phyloP scores from a whole-genome alignment of 2,329 filamentous ascomycete species.

The Tolypocladium tropicale region DNA sequence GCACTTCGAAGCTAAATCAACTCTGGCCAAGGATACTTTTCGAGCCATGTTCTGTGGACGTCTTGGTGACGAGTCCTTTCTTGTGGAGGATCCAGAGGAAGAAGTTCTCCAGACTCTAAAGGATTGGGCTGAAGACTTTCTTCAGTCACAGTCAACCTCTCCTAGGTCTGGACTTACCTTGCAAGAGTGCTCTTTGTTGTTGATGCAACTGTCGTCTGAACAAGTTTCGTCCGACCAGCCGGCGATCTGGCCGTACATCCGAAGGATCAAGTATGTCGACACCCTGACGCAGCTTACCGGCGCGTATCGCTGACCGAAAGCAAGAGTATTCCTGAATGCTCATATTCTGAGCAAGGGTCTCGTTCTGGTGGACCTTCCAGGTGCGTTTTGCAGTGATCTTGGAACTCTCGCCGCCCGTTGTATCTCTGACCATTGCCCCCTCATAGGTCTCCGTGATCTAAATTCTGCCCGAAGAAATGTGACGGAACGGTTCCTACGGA shows the following conservation, averaged over 20 bases:
- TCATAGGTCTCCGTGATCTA: constrained; percentile 32
- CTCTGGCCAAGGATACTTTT: constrained; percentile 26
- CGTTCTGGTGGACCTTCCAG: constrained; percentile 37
- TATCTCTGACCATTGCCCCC: not conserved
- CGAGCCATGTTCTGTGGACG: constrained; percentile 22
- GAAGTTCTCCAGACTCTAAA: constrained; percentile 10
- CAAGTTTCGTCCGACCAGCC: constrained; percentile 5
- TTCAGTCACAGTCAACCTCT: constrained; percentile 3
- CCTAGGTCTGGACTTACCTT: not conserved
- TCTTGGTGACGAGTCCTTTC: constrained; percentile 9
- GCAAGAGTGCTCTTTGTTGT: constrained; percentile 20
- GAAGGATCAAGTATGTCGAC: constrained; percentile 26
- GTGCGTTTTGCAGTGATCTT: constrained; percentile 13
- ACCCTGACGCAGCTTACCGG: not conserved
- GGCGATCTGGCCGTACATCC: constrained; percentile 32
- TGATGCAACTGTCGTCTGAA: constrained; percentile 29
- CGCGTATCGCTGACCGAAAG: not conserved
- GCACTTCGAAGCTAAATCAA: constrained; percentile 16
- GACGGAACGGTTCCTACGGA: constrained; percentile 32
- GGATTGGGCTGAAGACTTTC: constrained; percentile 11
- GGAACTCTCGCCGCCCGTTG: not conserved
- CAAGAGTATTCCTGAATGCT: constrained; percentile 32
- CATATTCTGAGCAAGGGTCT: constrained; percentile 37
- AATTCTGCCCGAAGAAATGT: constrained; percentile 32
- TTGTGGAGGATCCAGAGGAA: constrained; percentile 7